Evolutionary conservation across 306 rosid species (phyloP), one percentile per base, ranked within the genome.

Genomic region (Gastrolobium bilobum): DNA sequence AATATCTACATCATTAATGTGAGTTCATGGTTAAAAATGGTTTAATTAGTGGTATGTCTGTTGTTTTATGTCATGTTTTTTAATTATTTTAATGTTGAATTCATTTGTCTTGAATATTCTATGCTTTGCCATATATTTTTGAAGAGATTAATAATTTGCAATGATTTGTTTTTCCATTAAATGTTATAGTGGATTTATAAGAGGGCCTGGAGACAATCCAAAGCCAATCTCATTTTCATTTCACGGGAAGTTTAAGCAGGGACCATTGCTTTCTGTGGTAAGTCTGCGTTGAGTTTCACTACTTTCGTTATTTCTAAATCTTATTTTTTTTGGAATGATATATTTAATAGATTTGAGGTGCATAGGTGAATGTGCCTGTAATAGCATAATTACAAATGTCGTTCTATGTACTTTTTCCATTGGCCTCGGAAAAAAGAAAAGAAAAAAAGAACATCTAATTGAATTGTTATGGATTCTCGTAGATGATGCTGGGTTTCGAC

Each of bases 161-260:
- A 11, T 82, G 35, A 59, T 82, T 50, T n/a, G 29, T 29, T 52
- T 53, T 65, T 8, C 58, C 59, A 6, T 81, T n/a, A 40, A 40
- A 6, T 81, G 73, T 67, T 84, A 43, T 83, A 94, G 99, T 75
- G 99, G 99, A 51, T 94, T 94, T 81, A 86, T 94, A 79, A 91
- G 99, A 88, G 99, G 99, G 48, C 99, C 99, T 7, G 99, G 99
- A 77, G 93, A 92, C 54, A 56, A 81, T 84, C 90, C 99, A 72
- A 92, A 84, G 87, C 92, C 99, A 42, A 48, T 87, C 43, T 78
- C 97, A 56, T 89, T 92, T 86, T 88, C 97, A 58, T 92, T 92
- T 78, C 91, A 94, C 51, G 87, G 88, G 77, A 92, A 88, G 86
- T 90, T 94, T 81, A 92, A 94, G 85, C 94, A 92, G 76, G 99